Percentiles rank a stretch among this genome's conserved stretches.
Conservation (phyloP, 768 basidiomycete genomes). For the Pulveroboletus sp. region DNA sequence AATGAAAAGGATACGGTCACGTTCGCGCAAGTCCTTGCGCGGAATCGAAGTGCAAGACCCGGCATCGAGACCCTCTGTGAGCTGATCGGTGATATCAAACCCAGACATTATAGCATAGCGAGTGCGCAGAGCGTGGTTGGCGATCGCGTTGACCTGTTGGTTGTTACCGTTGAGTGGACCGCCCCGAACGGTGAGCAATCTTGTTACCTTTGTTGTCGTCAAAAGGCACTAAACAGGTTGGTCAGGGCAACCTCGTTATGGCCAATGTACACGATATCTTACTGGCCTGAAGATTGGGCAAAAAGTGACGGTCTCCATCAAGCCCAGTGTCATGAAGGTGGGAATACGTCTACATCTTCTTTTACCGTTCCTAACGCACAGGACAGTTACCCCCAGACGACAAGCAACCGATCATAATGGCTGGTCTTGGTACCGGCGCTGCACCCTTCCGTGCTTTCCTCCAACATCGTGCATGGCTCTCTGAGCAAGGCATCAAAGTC, state of each 20-base stretch:
- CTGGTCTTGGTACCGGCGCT: conserved; percentile 96
- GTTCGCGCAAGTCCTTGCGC: conserved; percentile 82
- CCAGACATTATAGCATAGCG: conserved; percentile 97
- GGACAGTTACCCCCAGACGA: conserved; percentile 76
- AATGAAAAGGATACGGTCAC: conserved; percentile 93
- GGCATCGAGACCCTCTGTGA: conserved; percentile 84
- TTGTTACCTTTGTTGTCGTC: neutral
- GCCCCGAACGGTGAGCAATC: conserved; percentile 68
- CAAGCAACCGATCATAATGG: conserved; percentile 94
- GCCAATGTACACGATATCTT: conserved; percentile 96
- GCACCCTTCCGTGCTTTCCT: conserved; percentile 99
- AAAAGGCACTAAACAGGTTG: conserved; percentile 4
- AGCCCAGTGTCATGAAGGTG: conserved; percentile 99
- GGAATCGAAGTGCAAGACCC: conserved; percentile 77
- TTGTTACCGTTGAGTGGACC: conserved; percentile 95
- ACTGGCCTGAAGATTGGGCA: conserved; percentile 79
- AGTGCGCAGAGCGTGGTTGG: conserved; percentile 95
- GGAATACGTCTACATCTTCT: conserved; percentile 11
- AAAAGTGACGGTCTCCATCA: conserved; percentile 95
- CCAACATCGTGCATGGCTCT: conserved; percentile 88
- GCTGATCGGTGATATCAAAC: conserved; percentile 92
- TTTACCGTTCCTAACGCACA: conserved; percentile 9
- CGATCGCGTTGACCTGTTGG: conserved; percentile 88
- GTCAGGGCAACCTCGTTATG: conserved; percentile 72
- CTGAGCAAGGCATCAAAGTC: conserved; percentile 70